Evolutionary conservation across 1,284 basidiomycete species (phyloP), one percentile per base, ranked within the genome.

Genomic region (Leccinum fallax): DNA sequence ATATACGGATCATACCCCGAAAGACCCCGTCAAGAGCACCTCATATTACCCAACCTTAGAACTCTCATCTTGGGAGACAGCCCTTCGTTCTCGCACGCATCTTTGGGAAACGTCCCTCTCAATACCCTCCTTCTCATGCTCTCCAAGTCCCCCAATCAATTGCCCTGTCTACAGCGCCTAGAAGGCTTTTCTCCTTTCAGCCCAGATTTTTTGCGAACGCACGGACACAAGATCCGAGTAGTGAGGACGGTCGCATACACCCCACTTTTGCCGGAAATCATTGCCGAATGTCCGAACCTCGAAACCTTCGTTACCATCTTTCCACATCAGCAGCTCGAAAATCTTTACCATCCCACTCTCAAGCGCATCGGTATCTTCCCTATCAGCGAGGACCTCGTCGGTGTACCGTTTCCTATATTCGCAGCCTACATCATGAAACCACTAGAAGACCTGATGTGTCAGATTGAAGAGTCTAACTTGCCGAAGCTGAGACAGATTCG

Each of bases 151-250:
- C 60, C 72, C 0, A 61, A 69, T 34, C 76, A 79, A 43, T 67
- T 81, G 2, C 80, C 81, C 3, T 64, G 64, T 16, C 67, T 82
- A n/a, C 67, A 71, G 10, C 73, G 78, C 24, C 71, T 81, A 32
- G 80, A 82, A 58, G 74, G 77, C 13, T 80, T 80, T 46, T 72
- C 78, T 2, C 77, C 79, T 13, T 80, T 81, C 2, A 71, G 72
- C 51, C 65, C 74, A 34, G 66, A 69, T 10, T 82, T 81, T 61
- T 69, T 81, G 62, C 57, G 62, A 13, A 70, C 72, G 0, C 79
- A 82, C 36, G 81, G 80, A 4, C 64, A 64, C 56, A 82, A 81
- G 67, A 73, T 81, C 43, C 71, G 71, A 21, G 67, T 66, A 21
- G 74, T 81, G 49, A 74, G 78, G 55, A 79, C 78, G 2, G 72